Evolutionary conservation across 768 basidiomycete genomes (phyloP), one percentile per base, ranked within the genome.

Genomic region (Kwoniella dendrophila): DNA sequence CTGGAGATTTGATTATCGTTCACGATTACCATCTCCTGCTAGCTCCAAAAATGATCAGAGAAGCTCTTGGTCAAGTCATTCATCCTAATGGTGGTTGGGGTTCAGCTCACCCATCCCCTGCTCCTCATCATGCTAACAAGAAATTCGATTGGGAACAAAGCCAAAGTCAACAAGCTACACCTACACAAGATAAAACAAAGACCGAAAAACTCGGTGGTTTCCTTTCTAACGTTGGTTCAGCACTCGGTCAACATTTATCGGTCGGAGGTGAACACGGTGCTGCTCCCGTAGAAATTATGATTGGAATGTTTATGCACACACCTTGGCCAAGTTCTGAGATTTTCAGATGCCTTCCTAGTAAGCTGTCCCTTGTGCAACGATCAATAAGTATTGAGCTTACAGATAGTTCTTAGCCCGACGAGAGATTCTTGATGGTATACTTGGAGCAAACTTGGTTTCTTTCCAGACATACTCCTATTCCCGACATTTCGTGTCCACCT

Each of bases 291-390:
- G 87, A 85, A 49, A 77, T 82, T 54, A 85, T 87, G 63, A 82
- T 95, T 41, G 95, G 94, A 3, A 85, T 99, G 63, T 99, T 97
- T 80, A 89, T 97, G 45, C 95, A 99, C 81, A 97, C 95, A 0
- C 94, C 95, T 12, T 98, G 97, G 87, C 95, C 95, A 4, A 90
- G 88, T 76, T 90, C 89, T 64, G 95, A 99, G 75, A 89, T 97
- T 67, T 99, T 98, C 83, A 83, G 94, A 57, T 95, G 90, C 79
- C 81, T 96, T 41, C 92, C 93, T 1, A 86, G 91, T 90, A 68
- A 78, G 88, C 85, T 18, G 24, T 1, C 27, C 3, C 51, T 52
- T 26, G 11, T 34, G n/a, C 16, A 20, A 41, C 40, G 8, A 10
- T 24, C 20, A 20, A 56, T 38, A 26, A 33, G 20, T 14, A 11